phyloP scores from a whole-genome alignment of 2,329 filamentous ascomycete genomes.

The Rhexocercosporidium sp. region DNA sequence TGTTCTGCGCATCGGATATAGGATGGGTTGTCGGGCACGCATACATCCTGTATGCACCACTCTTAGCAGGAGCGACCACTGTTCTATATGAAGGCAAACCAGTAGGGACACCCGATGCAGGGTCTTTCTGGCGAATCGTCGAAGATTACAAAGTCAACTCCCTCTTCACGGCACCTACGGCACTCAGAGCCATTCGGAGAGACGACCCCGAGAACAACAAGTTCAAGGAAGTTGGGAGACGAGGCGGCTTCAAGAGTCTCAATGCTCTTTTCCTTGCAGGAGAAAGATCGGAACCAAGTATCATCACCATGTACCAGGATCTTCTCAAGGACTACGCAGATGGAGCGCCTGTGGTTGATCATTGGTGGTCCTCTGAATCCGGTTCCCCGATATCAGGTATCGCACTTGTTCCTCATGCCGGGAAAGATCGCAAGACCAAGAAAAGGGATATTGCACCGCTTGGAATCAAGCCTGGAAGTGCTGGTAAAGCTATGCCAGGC shows the following conservation, averaged over 20 bases:
- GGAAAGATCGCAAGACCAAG: constrained; percentile 53
- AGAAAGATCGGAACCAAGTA: constrained; percentile 86
- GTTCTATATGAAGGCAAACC: constrained; percentile 95
- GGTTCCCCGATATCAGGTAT: constrained; percentile 72
- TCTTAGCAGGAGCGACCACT: constrained; percentile 84
- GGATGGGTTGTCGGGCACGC: constrained; percentile 90
- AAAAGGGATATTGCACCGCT: constrained; percentile 52
- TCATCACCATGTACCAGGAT: constrained; percentile 80
- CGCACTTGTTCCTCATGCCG: constrained; percentile 66
- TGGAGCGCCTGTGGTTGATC: constrained; percentile 68
- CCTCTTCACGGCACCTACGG: constrained; percentile 86
- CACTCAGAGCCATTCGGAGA: constrained; percentile 83
- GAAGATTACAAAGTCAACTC: constrained; percentile 85
- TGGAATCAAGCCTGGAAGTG: constrained; percentile 79
- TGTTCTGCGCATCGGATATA: constrained; percentile 76
- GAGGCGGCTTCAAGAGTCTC: constrained; percentile 74
- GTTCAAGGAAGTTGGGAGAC: constrained; percentile 66
- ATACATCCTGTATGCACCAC: constrained; percentile 88
- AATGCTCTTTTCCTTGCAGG: constrained; percentile 84
- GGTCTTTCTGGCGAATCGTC: constrained; percentile 86
- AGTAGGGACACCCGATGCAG: constrained; percentile 84
- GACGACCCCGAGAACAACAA: constrained; percentile 78
- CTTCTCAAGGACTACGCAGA: constrained; percentile 70
- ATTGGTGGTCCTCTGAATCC: constrained; percentile 77
- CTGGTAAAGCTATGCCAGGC: constrained; percentile 88